Conservation (phyloP, 2,329 filamentous ascomycete genomes). For the Sclerotiophoma versabilis region DNA sequence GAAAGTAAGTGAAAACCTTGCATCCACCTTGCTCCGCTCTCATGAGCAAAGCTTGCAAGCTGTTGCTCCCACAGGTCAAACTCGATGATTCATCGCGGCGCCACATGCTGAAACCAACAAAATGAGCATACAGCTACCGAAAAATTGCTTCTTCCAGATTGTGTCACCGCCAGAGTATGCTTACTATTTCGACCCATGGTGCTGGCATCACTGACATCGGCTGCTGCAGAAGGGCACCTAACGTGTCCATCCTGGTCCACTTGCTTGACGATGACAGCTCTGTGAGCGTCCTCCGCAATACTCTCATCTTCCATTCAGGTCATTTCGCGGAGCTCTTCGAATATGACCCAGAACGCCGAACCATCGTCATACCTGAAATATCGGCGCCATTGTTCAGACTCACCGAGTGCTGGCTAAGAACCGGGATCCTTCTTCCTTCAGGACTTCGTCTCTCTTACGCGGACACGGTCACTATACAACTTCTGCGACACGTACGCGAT, state of each 20-base stretch:
- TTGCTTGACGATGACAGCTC: neutral
- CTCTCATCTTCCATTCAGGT: neutral
- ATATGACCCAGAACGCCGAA: neutral
- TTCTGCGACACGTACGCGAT: neutral
- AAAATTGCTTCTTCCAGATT: neutral
- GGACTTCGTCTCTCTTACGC: neutral
- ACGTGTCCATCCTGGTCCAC: neutral
- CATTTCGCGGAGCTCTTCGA: neutral
- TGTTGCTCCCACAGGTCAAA: too few relatives aligned
- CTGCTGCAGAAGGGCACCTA: neutral
- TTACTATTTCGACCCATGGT: neutral
- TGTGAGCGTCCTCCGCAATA: neutral
- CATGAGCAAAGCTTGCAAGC: neutral
- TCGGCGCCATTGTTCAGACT: neutral
- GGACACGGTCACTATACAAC: neutral
- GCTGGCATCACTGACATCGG: neutral
- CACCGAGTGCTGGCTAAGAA: neutral
- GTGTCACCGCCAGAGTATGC: neutral
- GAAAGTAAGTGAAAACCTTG: neutral
- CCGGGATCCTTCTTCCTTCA: neutral
- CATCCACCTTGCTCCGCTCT: neutral
- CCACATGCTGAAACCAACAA: neutral
- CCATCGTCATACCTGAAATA: neutral
- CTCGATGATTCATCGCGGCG: neutral
- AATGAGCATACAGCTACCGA: neutral